phyloP scores from a whole-genome alignment of 441 rosid genomes.

The Raphanus hybrid region DNA sequence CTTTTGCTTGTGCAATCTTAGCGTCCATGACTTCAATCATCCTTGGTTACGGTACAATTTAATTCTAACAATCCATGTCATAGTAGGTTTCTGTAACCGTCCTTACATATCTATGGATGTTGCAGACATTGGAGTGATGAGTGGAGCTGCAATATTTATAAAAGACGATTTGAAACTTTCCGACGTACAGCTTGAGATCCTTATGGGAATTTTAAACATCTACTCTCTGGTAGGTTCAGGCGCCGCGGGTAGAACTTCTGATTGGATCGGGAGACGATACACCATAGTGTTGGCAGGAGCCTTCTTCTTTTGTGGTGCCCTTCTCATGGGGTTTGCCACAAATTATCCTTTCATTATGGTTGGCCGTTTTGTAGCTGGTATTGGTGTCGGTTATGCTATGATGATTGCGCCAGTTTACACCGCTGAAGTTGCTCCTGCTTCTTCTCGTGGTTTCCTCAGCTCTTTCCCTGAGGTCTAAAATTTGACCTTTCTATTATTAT shows the following conservation, averaged over 20 bases:
- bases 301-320: slow-evolving; percentile 74
- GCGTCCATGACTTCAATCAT: slow-evolving; percentile 89
- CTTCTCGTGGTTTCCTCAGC: slow-evolving; percentile 80
- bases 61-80: not conserved
- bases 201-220: slow-evolving; percentile 65
- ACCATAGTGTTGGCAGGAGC: slow-evolving; percentile 77
- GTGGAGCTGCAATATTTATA: slow-evolving; percentile 57
- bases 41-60: slow-evolving; percentile 72
- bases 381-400: slow-evolving; percentile 81
- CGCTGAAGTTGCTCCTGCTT: slow-evolving; percentile 80
- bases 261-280: slow-evolving; percentile 83
- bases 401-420: slow-evolving; percentile 92
- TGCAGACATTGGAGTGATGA: slow-evolving; percentile 42
- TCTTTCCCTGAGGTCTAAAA: slow-evolving; percentile 77
- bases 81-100: not conserved
- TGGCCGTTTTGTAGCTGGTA: slow-evolving; percentile 53
- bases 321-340: slow-evolving; percentile 81
- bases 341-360: slow-evolving; percentile 79
- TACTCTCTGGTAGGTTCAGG: slow-evolving; percentile 72
- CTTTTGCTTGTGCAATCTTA: slow-evolving; percentile 69
- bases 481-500: too few species aligned
- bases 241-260: slow-evolving; percentile 83
- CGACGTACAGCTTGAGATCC: slow-evolving; percentile 54
- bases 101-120: not conserved
- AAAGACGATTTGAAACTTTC: slow-evolving; percentile 49